A percentile compares a stretch with the other conserved stretches of the same genome.
phyloP scores from a whole-genome alignment of 1,284 basidiomycete genomes.

The Neolentinus lepideus region DNA sequence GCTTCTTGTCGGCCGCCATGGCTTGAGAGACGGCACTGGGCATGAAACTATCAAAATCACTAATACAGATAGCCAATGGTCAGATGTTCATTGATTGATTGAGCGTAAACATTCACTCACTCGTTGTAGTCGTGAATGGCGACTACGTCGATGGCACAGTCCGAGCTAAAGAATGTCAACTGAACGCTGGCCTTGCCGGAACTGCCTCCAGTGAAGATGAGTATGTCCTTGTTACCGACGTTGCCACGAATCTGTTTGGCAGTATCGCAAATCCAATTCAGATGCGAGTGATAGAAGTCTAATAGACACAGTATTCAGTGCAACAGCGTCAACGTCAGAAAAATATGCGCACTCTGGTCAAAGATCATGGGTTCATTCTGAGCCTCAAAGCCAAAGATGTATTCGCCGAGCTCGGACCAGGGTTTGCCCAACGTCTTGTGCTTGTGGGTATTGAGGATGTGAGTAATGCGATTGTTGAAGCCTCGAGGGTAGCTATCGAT shows the following conservation, averaged over 20 bases:
- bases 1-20: conserved; percentile 21
- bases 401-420: conserved; percentile 35
- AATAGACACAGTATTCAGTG: too few species aligned
- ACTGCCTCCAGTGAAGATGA: conserved; percentile 18
- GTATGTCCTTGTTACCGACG: conserved; percentile 15
- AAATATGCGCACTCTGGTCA: conserved; percentile 9
- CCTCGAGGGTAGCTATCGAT: background rate
- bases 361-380: conserved; percentile 34
- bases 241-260: conserved; percentile 23
- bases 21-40: conserved; percentile 22
- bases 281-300: conserved; percentile 12
- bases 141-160: conserved; percentile 18
- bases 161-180: conserved; percentile 11
- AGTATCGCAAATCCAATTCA: conserved; percentile 14
- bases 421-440: conserved; percentile 30
- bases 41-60: conserved; percentile 27
- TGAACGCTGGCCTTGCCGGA: conserved; percentile 15
- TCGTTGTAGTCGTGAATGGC: conserved; percentile 24
- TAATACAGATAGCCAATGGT: too few species aligned
- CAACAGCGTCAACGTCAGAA: background rate
- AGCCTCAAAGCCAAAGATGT: conserved; percentile 38
- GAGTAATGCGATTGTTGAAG: conserved; percentile 23
- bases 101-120: too few species aligned
- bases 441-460: conserved; percentile 29
- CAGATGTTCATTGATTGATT: too few species aligned